phyloP scores from a whole-genome alignment of 2,329 filamentous ascomycete species.

The Fusarium oxysporum region DNA sequence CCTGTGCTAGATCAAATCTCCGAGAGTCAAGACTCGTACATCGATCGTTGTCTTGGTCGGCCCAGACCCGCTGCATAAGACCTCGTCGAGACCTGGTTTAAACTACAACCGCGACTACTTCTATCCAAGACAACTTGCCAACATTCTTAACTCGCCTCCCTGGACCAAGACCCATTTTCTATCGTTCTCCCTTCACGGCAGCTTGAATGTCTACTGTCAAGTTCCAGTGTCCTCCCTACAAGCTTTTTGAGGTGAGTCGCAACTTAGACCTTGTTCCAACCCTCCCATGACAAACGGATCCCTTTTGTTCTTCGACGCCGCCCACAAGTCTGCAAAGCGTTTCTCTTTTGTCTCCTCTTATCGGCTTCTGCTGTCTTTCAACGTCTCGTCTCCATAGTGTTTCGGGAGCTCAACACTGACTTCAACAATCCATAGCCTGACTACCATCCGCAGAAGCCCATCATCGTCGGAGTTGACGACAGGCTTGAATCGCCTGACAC shows the following conservation, averaged over 20 bases:
- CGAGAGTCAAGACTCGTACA: conserved; percentile 48
- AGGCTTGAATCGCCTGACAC: conserved; percentile 69
- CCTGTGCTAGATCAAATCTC: conserved; percentile 54
- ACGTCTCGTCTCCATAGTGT: conserved; percentile 26
- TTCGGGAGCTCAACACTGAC: conserved; percentile 46
- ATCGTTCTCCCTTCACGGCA: conserved; percentile 52
- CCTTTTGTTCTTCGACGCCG: conserved; percentile 29
- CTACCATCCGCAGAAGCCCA: conserved; percentile 65
- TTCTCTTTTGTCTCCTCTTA: conserved; percentile 24
- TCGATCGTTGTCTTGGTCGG: conserved; percentile 47
- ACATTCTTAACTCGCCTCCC: conserved; percentile 49
- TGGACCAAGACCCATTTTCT: conserved; percentile 50
- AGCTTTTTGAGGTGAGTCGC: conserved; percentile 69
- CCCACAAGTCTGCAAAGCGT: conserved; percentile 26
- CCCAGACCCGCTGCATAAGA: conserved; percentile 51
- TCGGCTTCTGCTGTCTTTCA: conserved; percentile 26
- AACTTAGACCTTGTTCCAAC: conserved; percentile 50
- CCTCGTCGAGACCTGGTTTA: conserved; percentile 54
- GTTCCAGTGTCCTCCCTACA: conserved; percentile 67
- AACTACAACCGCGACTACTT: conserved; percentile 48
- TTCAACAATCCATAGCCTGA: conserved; percentile 56
- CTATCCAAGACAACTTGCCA: conserved; percentile 54
- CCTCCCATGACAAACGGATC: conserved; percentile 39
- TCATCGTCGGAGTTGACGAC: conserved; percentile 67
- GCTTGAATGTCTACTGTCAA: conserved; percentile 70